phyloP scores from a whole-genome alignment of 768 basidiomycete species.

The Kockovaella imperatae region DNA sequence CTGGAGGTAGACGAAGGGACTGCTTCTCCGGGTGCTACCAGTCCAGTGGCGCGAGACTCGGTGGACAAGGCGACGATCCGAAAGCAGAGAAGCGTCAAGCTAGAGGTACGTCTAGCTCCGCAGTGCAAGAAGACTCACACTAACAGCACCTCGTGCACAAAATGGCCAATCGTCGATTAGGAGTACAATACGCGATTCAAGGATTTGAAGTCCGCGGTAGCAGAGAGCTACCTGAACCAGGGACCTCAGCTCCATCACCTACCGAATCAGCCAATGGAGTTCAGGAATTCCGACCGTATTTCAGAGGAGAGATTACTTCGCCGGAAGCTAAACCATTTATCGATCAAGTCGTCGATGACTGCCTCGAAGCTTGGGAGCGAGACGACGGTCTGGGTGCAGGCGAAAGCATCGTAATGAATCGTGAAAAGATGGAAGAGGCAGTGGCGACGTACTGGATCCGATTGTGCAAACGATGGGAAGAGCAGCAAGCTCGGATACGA shows the following conservation, averaged over 20 bases:
- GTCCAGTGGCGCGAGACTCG: too few species aligned
- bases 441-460: slow-evolving; percentile 33
- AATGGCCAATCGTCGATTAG: slow-evolving; percentile 33
- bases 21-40: neutral
- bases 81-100: slow-evolving; percentile 29
- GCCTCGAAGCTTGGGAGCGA: slow-evolving; percentile 18
- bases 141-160: slow-evolving; percentile 36
- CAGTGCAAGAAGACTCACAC: neutral
- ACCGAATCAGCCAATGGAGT: slow-evolving; percentile 23
- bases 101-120: slow-evolving; percentile 18
- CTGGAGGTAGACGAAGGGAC: neutral
- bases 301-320: slow-evolving; percentile 15
- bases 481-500: slow-evolving; percentile 28
- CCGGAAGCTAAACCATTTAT: slow-evolving; percentile 20
- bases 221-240: slow-evolving; percentile 26
- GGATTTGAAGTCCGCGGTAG: slow-evolving; percentile 22
- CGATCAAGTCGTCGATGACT: slow-evolving; percentile 25
- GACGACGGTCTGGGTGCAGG: slow-evolving; percentile 9
- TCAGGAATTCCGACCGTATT: slow-evolving; percentile 32
- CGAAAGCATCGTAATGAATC: slow-evolving; percentile 5
- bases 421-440: slow-evolving; percentile 16
- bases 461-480: slow-evolving; percentile 34
- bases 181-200: slow-evolving; percentile 28
- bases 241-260: slow-evolving; percentile 7
- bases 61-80: slow-evolving; percentile 5